Evolutionary conservation across 2,329 filamentous ascomycete species (phyloP), one percentile per base, ranked within the genome.

Genomic region (Phoma sp.): DNA sequence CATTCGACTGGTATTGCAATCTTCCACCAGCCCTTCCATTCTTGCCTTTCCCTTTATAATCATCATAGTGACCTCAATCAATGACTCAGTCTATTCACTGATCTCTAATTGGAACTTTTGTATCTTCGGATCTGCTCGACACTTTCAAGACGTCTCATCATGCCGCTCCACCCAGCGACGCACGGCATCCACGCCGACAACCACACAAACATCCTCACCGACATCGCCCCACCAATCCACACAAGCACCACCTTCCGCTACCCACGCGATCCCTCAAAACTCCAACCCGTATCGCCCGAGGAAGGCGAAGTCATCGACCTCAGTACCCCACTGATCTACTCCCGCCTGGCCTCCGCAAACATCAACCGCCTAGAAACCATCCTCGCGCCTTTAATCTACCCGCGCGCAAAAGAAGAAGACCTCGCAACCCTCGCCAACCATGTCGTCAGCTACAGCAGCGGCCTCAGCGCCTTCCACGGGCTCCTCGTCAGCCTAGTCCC

Each of bases 211-310:
- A 77, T 81, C 30, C 85, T 89, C 63, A 82, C 86, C 45, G 91
- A 95, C 70, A 89, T 98, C 50, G 92, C 93, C 10, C 93, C 95
- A 55, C 86, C 93, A 4, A 82, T 98, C 69, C 93, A 98, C 73
- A 86, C 96, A 60, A 92, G 91, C 58, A 97, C 93, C 10, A 98
- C 91, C 13, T 98, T 91, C 76, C 87, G 91, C 64, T 98, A 97
- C 75, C 80, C 82, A 25, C 76, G 80, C 47, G 83, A 96, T 70
- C 90, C 91, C 2, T 82, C 86, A 5, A 73, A 85, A 25, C 83
- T 96, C 40, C 63, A 78, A 7, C 80, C 82, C 2, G 72, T 75
- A 11, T 69, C 76, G 57, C 71, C 66, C 24, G 61, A 89, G 25
- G 87, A 41, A 33, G 87, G 44, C 50, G 63, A 65, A 49, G 59